phyloP scores from a whole-genome alignment of 2,329 filamentous ascomycete species.

The Fusarium tanahbumbuense region DNA sequence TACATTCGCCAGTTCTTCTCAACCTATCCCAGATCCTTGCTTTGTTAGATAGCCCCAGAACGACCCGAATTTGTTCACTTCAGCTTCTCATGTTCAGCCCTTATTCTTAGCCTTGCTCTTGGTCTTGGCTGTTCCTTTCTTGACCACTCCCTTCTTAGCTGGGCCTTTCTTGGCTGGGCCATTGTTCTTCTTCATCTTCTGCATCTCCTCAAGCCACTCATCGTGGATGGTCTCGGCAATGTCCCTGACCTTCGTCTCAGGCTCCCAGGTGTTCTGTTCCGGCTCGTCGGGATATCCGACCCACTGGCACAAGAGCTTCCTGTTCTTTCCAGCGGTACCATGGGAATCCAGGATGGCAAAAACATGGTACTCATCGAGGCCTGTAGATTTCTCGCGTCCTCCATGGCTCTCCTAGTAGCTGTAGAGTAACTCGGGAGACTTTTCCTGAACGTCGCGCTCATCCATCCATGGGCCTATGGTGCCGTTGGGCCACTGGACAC shows the following conservation, averaged over 20 bases:
- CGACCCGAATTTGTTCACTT: background rate
- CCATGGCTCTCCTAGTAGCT: background rate
- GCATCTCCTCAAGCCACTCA: background rate
- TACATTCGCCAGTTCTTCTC: background rate
- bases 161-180: background rate
- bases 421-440: background rate
- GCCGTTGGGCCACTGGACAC: background rate
- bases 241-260: background rate
- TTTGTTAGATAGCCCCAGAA: background rate
- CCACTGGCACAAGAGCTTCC: background rate
- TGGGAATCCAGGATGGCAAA: background rate
- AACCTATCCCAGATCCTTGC: background rate
- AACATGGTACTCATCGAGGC: background rate
- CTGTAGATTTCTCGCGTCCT: background rate
- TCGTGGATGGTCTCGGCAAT: background rate
- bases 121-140: background rate
- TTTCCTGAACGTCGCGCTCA: background rate
- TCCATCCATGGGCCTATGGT: background rate
- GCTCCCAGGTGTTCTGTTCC: background rate
- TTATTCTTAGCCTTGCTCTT: background rate
- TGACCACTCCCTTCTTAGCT: no score
- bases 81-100: background rate
- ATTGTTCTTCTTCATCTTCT: background rate
- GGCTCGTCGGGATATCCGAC: background rate
- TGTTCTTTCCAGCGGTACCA: background rate